phyloP scores from a whole-genome alignment of 75 land plant genomes.

The Pseudotsuga menziesii region DNA sequence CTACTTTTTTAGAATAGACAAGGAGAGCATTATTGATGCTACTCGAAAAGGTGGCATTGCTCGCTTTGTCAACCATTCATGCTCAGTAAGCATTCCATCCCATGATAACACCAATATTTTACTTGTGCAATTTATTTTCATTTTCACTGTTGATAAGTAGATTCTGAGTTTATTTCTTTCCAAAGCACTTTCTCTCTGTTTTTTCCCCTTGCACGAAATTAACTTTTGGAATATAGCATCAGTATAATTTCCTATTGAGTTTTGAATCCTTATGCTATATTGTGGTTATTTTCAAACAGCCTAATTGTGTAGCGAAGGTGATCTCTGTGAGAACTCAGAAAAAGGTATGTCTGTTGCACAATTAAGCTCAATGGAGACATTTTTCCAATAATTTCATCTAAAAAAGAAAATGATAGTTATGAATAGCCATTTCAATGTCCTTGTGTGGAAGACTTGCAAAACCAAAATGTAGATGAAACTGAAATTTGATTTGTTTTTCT shows the following conservation, averaged over 20 bases:
- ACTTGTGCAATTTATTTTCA: background rate
- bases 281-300: conserved; percentile 39
- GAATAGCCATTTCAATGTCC: background rate
- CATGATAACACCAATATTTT: background rate
- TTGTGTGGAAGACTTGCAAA: background rate
- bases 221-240: background rate
- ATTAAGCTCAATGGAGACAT: background rate
- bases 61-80: conserved; percentile 88
- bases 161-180: background rate
- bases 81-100: conserved; percentile 40
- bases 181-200: background rate
- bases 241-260: background rate
- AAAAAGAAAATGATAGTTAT: background rate
- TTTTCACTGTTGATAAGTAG: background rate
- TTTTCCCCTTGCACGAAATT: too few species aligned
- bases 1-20: conserved; percentile 82
- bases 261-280: conserved; percentile 3
- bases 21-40: conserved; percentile 82
- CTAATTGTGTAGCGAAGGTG: conserved; percentile 82
- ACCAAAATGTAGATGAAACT: background rate
- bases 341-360: conserved; percentile 40
- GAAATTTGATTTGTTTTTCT: background rate
- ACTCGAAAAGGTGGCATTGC: conserved; percentile 87
- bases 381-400: background rate
- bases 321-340: conserved; percentile 67